Conservation (phyloP, 2,329 filamentous ascomycete genomes). For the Sphaerostilbella broomeana region DNA sequence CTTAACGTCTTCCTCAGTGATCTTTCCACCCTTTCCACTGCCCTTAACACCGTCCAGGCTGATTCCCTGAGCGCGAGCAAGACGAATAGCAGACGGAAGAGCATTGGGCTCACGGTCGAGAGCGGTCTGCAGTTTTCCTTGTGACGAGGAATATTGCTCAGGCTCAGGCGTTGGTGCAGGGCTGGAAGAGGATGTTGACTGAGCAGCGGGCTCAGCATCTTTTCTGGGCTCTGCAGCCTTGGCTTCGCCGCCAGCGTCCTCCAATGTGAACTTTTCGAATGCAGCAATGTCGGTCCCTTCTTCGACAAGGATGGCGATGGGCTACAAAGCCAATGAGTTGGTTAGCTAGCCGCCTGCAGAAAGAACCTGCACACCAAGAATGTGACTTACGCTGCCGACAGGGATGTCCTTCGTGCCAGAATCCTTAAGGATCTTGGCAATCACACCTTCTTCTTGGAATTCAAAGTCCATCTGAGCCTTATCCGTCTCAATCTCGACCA, state of each 20-base stretch:
- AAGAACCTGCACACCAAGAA: no score
- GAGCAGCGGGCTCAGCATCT: constrained; percentile 58
- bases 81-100: constrained; percentile 65
- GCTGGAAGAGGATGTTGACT: constrained; percentile 45
- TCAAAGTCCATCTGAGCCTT: constrained; percentile 99
- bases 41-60: constrained; percentile 76
- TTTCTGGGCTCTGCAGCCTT: constrained; percentile 58
- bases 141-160: constrained; percentile 65
- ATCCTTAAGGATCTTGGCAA: constrained; percentile 91
- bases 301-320: constrained; percentile 91
- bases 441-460: constrained; percentile 94
- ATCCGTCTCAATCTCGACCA: constrained; percentile 98
- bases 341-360: no score
- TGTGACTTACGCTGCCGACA: constrained; percentile 90
- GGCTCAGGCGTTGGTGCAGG: constrained; percentile 43
- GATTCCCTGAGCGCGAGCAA: constrained; percentile 80
- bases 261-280: constrained; percentile 81
- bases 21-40: constrained; percentile 74
- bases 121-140: constrained; percentile 72
- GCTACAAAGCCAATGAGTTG: constrained; percentile 45
- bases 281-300: constrained; percentile 80
- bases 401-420: constrained; percentile 89
- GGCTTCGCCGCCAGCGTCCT: constrained; percentile 82
- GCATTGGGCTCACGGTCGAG: constrained; percentile 77
- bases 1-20: constrained; percentile 90